Conservation (phyloP, 169 alveolate species). For the Nephromyces sp. region DNA sequence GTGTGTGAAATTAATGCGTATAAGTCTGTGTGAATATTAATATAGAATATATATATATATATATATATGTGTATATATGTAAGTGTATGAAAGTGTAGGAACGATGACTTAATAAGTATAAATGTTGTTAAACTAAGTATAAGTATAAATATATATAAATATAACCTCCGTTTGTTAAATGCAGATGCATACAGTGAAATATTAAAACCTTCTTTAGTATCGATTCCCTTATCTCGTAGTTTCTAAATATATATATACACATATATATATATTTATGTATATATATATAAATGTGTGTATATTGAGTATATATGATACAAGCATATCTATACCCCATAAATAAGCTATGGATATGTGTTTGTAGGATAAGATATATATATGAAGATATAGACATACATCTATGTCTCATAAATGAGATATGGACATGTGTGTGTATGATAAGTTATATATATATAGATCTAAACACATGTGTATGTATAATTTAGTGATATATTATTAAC, state of each 20-base stretch:
- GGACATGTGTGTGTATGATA: too few relatives aligned
- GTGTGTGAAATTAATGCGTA: not conserved
- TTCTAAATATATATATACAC: not conserved
- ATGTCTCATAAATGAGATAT: too few relatives aligned
- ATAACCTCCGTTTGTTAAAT: too few relatives aligned
- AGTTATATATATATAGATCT: too few relatives aligned
- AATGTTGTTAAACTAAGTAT: too few relatives aligned
- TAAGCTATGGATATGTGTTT: not conserved
- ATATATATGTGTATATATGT: not conserved
- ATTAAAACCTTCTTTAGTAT: too few relatives aligned
- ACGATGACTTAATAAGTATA: too few relatives aligned
- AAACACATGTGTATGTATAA: not conserved
- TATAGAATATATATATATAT: not conserved
- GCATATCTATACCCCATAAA: not conserved
- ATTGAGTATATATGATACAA: not conserved
- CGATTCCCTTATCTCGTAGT: too few relatives aligned
- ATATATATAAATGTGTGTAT: not conserved
- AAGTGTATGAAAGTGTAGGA: not conserved
- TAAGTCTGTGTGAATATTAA: not conserved
- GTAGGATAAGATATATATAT: constrained; percentile 43
- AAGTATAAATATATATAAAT: too few relatives aligned
- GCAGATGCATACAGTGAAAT: too few relatives aligned
- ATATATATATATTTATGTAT: not conserved
- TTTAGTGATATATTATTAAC: not conserved
- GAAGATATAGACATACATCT: too few relatives aligned